Conservation (phyloP, 306 rosid genomes). For the Quercus alba region DNA sequence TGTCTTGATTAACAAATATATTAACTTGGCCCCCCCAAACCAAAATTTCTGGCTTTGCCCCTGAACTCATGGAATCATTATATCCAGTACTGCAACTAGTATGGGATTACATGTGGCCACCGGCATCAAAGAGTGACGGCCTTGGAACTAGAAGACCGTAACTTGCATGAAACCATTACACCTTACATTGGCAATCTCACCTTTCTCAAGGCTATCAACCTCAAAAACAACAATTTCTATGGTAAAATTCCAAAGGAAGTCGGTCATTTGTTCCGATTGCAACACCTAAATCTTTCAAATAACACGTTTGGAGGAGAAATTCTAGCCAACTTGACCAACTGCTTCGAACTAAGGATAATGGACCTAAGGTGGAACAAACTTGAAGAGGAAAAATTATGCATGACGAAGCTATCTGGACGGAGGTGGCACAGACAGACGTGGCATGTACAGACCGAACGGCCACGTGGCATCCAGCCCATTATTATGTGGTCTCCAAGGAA, state of each 20-base stretch:
- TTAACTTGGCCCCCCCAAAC: too few species aligned
- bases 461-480: too few species aligned
- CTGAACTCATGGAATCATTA: constrained; percentile 46
- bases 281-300: background rate
- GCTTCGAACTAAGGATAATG: background rate
- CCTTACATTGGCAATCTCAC: constrained; percentile 42
- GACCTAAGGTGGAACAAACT: background rate
- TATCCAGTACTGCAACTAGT: constrained; percentile 31
- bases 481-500: too few species aligned
- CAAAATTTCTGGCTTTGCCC: too few species aligned
- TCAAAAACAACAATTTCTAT: constrained; percentile 17
- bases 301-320: constrained; percentile 33
- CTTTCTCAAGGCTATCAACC: constrained; percentile 3
- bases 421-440: too few species aligned
- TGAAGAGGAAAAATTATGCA: too few species aligned
- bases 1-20: too few species aligned
- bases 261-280: too few species aligned
- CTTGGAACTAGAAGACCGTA: constrained; percentile 5
- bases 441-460: too few species aligned
- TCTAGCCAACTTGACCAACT: constrained; percentile 26
- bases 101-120: constrained; percentile 37
- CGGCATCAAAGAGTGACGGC: constrained; percentile 23
- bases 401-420: too few species aligned
- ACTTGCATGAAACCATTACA: constrained; percentile 28
- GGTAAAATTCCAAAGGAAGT: constrained; percentile 35